Evolutionary conservation across 176 grass and related monocot genomes (phyloP).

Genomic region (Carex kokanica): DNA sequence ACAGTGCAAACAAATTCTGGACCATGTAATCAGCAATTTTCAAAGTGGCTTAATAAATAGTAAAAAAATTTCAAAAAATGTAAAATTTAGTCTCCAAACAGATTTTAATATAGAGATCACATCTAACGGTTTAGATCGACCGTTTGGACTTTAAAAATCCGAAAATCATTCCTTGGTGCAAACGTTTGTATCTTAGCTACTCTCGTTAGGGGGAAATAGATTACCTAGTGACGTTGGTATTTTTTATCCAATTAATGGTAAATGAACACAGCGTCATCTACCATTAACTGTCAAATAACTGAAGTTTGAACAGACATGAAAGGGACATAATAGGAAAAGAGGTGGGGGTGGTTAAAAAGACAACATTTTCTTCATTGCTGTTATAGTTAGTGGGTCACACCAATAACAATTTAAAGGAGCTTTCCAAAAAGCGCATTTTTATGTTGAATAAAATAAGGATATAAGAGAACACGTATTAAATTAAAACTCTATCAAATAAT

Average conservation of each 20-base stretch:
- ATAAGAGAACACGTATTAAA: background rate
- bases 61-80: too few relatives aligned
- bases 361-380: background rate
- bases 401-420: background rate
- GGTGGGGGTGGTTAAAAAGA: background rate
- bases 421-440: background rate
- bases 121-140: too few relatives aligned
- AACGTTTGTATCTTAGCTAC: too few relatives aligned
- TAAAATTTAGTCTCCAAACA: too few relatives aligned
- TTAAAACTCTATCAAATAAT: background rate
- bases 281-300: slow-evolving; percentile 24
- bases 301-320: background rate
- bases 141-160: too few relatives aligned
- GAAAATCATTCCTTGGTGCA: too few relatives aligned
- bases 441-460: background rate
- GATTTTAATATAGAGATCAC: too few relatives aligned
- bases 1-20: too few relatives aligned
- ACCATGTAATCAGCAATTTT: too few relatives aligned
- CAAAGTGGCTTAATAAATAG: too few relatives aligned
- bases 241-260: background rate
- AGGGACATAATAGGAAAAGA: background rate
- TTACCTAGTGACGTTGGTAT: too few relatives aligned
- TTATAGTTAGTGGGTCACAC: slow-evolving; percentile 11
- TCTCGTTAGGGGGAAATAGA: too few relatives aligned
- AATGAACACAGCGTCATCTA: background rate